Conservation (phyloP, 1,284 basidiomycete genomes). For the Chalciporus piperatoides region DNA sequence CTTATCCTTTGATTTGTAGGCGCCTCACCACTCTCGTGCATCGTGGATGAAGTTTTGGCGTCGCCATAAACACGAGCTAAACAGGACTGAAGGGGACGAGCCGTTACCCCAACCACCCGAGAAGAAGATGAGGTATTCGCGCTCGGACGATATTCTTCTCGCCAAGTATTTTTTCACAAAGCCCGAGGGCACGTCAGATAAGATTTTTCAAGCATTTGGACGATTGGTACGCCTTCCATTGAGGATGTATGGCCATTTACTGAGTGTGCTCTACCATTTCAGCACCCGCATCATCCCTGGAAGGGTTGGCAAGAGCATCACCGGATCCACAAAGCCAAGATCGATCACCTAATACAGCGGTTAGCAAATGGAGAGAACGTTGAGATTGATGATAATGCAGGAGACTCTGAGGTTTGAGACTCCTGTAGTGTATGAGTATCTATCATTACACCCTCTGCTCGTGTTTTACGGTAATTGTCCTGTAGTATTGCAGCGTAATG, state of each 20-base stretch:
- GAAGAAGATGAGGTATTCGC: slow-evolving; percentile 81
- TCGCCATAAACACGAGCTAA: slow-evolving; percentile 75
- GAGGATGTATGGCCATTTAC: background rate
- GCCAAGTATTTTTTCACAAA: slow-evolving; percentile 66
- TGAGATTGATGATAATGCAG: slow-evolving; percentile 31
- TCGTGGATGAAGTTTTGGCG: slow-evolving; percentile 90
- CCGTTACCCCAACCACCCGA: slow-evolving; percentile 70
- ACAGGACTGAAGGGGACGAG: slow-evolving; percentile 57
- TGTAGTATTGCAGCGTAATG: background rate
- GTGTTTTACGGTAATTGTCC: slow-evolving; percentile 6
- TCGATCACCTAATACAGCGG: slow-evolving; percentile 68
- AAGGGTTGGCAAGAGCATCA: slow-evolving; percentile 88
- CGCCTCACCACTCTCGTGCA: slow-evolving; percentile 80
- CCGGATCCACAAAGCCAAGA: slow-evolving; percentile 78
- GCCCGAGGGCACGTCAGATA: slow-evolving; percentile 74
- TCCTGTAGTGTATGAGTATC: too few relatives aligned
- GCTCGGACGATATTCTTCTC: slow-evolving; percentile 68
- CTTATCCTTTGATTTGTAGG: slow-evolving; percentile 39
- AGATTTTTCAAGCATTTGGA: slow-evolving; percentile 74
- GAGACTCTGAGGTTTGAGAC: slow-evolving; percentile 29
- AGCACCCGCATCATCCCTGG: slow-evolving; percentile 85
- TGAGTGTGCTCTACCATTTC: slow-evolving; percentile 5
- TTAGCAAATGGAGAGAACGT: slow-evolving; percentile 57
- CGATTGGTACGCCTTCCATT: slow-evolving; percentile 44
- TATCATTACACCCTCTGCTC: background rate